phyloP scores from a whole-genome alignment of 169 alveolate genomes.

The Plasmodium reichenowi region DNA sequence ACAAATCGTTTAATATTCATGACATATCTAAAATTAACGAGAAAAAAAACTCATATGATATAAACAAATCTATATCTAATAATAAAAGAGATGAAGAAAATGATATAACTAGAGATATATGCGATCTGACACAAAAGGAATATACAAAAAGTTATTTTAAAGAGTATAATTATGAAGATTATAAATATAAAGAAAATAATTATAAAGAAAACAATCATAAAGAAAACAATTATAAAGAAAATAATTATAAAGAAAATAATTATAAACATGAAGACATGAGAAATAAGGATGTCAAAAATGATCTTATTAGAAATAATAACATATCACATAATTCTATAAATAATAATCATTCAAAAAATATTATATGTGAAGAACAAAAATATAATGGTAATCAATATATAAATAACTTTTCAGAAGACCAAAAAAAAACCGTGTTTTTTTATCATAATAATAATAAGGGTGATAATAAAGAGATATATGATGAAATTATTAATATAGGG shows the following conservation, averaged over 20 bases:
- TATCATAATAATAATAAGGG: background rate
- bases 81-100: background rate
- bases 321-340: background rate
- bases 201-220: background rate
- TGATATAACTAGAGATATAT: background rate
- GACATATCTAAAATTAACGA: background rate
- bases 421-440: conserved; percentile 7
- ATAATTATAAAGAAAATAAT: background rate
- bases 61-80: background rate
- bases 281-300: background rate
- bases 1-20: background rate
- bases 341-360: background rate
- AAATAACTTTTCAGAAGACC: background rate
- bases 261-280: background rate
- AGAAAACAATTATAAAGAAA: background rate
- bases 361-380: background rate
- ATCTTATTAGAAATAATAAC: background rate
- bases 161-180: background rate
- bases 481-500: conserved; percentile 51
- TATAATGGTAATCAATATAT: too few relatives aligned
- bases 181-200: background rate
- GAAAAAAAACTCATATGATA: background rate
- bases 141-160: background rate
- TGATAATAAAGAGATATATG: conserved; percentile 3
- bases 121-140: too few relatives aligned